Conservation (phyloP, 192 early-diverging fungal species). For the Ambispora gerdemannii region DNA sequence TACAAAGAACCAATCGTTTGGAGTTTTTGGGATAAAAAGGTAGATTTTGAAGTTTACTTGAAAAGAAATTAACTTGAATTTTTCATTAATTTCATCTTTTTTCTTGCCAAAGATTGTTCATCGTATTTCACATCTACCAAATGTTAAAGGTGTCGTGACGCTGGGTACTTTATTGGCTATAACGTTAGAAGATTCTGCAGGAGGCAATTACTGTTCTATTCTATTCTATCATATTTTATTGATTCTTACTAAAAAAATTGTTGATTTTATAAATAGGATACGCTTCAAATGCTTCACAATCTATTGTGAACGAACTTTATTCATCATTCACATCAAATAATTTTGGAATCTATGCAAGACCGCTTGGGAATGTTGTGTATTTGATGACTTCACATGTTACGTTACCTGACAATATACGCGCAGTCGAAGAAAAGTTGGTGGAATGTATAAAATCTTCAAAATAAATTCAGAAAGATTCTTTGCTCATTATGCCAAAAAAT, state of each 20-base stretch:
- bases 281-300: constrained; percentile 42
- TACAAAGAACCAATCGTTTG: constrained; percentile 35
- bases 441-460: no score
- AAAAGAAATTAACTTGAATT: not conserved
- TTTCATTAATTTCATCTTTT: not conserved
- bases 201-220: no score
- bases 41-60: constrained; percentile 17
- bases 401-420: not conserved
- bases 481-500: no score
- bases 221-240: no score
- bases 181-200: constrained; percentile 49
- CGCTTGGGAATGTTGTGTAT: constrained; percentile 77
- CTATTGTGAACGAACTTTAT: constrained; percentile 38
- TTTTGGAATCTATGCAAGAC: constrained; percentile 58
- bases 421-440: not conserved
- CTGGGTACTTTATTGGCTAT: constrained; percentile 70
- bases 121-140: constrained; percentile 50
- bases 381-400: constrained; percentile 53
- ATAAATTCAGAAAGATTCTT: no score
- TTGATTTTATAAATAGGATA: constrained; percentile 43
- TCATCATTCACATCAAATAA: constrained; percentile 28
- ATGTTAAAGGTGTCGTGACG: constrained; percentile 62
- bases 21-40: constrained; percentile 55
- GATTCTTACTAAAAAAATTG: constrained; percentile 3
- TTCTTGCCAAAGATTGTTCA: constrained; percentile 40